Percentiles rank a stretch among this genome's conserved stretches.
These are phyloP conservation scores for Euclidium syriacum DNA, from an alignment of 345 rosid species.

Conservation along the genomic window DNA sequence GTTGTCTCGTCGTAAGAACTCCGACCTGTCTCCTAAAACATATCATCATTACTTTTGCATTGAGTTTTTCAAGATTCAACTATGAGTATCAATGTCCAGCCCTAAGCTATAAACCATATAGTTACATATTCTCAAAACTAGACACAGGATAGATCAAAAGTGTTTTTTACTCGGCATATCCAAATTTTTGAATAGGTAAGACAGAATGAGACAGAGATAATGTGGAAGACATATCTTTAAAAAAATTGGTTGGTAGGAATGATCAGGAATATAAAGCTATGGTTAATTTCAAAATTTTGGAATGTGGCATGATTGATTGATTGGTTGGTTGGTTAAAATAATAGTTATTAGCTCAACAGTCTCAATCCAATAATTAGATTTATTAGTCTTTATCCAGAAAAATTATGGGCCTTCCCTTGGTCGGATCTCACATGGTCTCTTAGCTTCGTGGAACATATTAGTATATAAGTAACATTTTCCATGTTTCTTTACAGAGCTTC, in stretches of 20 bases:
- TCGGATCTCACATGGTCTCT: slow-evolving; percentile 30
- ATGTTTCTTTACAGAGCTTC: slow-evolving; percentile 22
- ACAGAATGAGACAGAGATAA: slow-evolving; percentile 5
- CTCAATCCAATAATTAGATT: slow-evolving; percentile 27
- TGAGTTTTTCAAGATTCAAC: no score
- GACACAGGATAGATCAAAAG: no score
- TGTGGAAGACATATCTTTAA: slow-evolving; percentile 6
- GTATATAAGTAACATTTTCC: not conserved
- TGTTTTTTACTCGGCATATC: no score
- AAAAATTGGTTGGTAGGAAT: not conserved
- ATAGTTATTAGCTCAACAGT: slow-evolving; percentile 23
- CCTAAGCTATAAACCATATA: no score
- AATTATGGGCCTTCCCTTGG: slow-evolving; percentile 30
- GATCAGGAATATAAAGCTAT: not conserved
- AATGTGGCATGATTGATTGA: slow-evolving; percentile 4
- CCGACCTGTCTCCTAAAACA: no score
- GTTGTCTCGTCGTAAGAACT: no score
- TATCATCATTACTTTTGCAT: no score
- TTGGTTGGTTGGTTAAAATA: slow-evolving; percentile 14
- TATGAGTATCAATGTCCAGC: no score
- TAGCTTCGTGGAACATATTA: slow-evolving; percentile 2
- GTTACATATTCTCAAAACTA: no score
- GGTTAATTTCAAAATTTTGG: not conserved
- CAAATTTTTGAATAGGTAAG: not conserved
- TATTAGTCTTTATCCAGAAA: slow-evolving; percentile 22